Percentiles rank a stretch among this genome's conserved stretches.
Conservation (phyloP, 768 basidiomycete species). For the Pisolithus tinctorius region DNA sequence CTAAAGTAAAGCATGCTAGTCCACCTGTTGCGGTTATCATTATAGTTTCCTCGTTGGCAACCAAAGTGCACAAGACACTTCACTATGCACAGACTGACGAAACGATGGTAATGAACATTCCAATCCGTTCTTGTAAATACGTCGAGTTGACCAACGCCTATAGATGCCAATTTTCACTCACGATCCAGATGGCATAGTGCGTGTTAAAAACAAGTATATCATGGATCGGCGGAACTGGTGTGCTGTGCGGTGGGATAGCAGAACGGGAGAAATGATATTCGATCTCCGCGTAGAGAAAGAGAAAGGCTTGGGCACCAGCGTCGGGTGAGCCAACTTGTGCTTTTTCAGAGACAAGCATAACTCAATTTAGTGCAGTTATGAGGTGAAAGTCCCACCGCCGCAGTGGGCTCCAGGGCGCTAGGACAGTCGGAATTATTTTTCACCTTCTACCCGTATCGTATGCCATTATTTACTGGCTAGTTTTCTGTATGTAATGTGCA, state of each 20-base stretch:
- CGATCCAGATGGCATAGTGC: conserved; percentile 70
- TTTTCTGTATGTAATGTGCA: not conserved
- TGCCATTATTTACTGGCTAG: not conserved
- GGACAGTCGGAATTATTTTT: not conserved
- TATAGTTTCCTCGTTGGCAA: conserved; percentile 75
- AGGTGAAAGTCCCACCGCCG: conserved; percentile 37
- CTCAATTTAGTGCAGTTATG: conserved; percentile 31
- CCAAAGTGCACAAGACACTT: conserved; percentile 80
- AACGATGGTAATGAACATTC: conserved; percentile 52
- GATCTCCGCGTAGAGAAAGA: conserved; percentile 82
- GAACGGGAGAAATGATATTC: conserved; percentile 63
- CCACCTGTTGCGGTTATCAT: conserved; percentile 68
- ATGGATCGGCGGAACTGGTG: conserved; percentile 92
- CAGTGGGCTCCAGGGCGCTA: conserved; percentile 27
- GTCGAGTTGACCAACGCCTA: not conserved
- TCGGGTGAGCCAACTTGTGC: conserved; percentile 47
- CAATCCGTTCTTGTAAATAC: not conserved
- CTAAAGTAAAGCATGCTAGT: conserved; percentile 10
- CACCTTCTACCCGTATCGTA: not conserved
- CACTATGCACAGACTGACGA: conserved; percentile 83
- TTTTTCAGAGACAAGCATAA: not conserved
- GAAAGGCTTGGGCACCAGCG: conserved; percentile 77
- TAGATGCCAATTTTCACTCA: conserved; percentile 71
- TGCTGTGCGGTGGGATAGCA: conserved; percentile 50
- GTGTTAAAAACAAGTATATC: conserved; percentile 66